Base-by-base conservation (phyloP, 2,329 filamentous ascomycete species). In the Diaporthe sp. region DNA sequence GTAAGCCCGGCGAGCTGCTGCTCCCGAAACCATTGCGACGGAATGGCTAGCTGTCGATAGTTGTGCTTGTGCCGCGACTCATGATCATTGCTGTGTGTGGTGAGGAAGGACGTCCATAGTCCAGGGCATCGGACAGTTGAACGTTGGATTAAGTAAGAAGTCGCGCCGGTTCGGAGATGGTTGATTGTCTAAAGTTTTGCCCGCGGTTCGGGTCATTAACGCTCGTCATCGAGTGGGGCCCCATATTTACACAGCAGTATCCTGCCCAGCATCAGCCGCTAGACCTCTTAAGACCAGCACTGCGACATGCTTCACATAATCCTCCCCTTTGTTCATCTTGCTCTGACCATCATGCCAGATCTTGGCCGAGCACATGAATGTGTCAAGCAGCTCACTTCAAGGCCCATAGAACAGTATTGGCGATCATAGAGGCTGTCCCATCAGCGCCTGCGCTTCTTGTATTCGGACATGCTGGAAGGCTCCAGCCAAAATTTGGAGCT, bases 11-110 rank as follows among this genome's bases (percentile, higher is more conserved):
- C 86, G 79, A 86, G 87, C 80, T 80, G 84, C 80, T 75, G 79
- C 84, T 82, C 85, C 86, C 83, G 86, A 84, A 82, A 84, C 85
- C 87, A 89, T 89, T 78, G 79, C 85, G 80, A 42, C 17, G 38
- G 58, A 50, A 68, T 55, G 54, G 38, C 68, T 74, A 76, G 38
- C 72, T 72, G 68, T 72, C 45, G 50, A 54, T 76, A 45, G n/a
- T 45, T 57, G 30, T 64, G 25, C 28, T 35, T 28, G 33, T 40
- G 45, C 33, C 52, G 72, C 35, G 58, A 67, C 45, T 76, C 74
- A 74, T 76, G 45, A 55, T 76, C 72, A 69, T 71, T 69, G 68
- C 58, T 54, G 50, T 30, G 52, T 66, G 66, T 60, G 13, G 8
- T 33, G 66, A n/a, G 30, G n/a, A 28, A 35, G 25, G 55, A 15